Percentiles rank a stretch among this genome's conserved stretches.
Evolutionary conservation across 2,329 filamentous ascomycete species (phyloP).

Genomic region (Fusarium sp.): DNA sequence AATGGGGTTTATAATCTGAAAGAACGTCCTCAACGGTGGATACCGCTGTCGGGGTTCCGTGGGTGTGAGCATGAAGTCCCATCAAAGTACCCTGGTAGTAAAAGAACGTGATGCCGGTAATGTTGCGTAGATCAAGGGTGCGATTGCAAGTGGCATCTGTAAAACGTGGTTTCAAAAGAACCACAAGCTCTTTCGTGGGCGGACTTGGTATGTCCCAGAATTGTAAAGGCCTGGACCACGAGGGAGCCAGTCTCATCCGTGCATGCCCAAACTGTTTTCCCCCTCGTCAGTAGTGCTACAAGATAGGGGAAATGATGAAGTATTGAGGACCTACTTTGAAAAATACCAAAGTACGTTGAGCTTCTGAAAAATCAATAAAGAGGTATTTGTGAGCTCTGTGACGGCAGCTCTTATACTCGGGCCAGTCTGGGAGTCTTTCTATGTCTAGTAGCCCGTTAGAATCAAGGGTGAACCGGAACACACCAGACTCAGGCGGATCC

Average conservation of each 20-base stretch:
- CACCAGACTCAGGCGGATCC: not conserved
- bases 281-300: not conserved
- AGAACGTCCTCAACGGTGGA: not conserved
- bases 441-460: not conserved
- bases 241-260: not conserved
- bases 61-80: constrained; percentile 1
- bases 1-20: not conserved
- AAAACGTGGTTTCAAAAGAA: not conserved
- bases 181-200: not conserved
- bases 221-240: not conserved
- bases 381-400: not conserved
- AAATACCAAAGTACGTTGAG: not conserved
- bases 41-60: not conserved
- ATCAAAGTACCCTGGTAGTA: not conserved
- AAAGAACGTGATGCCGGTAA: not conserved
- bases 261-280: not conserved
- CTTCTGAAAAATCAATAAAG: not conserved
- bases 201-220: not conserved
- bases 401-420: not conserved
- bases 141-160: not conserved
- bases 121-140: not conserved
- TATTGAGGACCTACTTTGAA: not conserved
- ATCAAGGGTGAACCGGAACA: not conserved
- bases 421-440: not conserved
- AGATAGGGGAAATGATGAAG: not conserved